Conservation (phyloP, 2,329 filamentous ascomycete species). For the Pseudogymnoascus sp. region DNA sequence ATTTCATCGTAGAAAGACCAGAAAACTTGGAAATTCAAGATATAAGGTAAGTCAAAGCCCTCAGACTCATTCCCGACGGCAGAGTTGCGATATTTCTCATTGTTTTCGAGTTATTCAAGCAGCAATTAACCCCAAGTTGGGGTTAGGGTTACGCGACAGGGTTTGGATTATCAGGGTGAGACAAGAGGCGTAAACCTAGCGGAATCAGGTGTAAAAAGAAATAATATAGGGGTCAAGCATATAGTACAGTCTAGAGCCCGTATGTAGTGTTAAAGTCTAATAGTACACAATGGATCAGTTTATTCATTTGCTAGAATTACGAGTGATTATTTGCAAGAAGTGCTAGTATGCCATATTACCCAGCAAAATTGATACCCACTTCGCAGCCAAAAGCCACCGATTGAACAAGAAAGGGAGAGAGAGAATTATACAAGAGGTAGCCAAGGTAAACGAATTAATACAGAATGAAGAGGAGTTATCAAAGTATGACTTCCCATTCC, state of each 20-base stretch:
- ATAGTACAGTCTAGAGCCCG: no score
- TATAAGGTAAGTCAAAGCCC: neutral
- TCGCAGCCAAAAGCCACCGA: neutral
- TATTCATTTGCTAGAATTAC: neutral
- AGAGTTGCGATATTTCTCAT: neutral
- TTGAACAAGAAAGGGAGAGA: neutral
- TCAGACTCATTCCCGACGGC: neutral
- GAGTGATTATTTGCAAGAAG: no score
- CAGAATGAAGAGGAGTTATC: neutral
- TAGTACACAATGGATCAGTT: neutral
- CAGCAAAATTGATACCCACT: neutral
- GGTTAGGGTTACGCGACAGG: neutral
- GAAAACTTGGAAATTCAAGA: neutral
- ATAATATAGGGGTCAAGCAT: no score
- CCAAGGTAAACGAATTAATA: neutral
- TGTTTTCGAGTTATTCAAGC: neutral
- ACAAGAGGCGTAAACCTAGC: no score
- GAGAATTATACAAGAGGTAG: neutral
- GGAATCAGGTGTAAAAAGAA: no score
- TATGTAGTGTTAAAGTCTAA: no score
- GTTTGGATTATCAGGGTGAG: no score
- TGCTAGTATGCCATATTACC: slow-evolving; percentile 2
- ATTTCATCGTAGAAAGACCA: neutral
- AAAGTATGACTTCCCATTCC: neutral
- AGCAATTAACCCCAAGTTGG: neutral